A percentile compares a stretch with the other conserved stretches of the same genome.
phyloP scores from a whole-genome alignment of 75 land plant species.

The Cupressus sempervirens region DNA sequence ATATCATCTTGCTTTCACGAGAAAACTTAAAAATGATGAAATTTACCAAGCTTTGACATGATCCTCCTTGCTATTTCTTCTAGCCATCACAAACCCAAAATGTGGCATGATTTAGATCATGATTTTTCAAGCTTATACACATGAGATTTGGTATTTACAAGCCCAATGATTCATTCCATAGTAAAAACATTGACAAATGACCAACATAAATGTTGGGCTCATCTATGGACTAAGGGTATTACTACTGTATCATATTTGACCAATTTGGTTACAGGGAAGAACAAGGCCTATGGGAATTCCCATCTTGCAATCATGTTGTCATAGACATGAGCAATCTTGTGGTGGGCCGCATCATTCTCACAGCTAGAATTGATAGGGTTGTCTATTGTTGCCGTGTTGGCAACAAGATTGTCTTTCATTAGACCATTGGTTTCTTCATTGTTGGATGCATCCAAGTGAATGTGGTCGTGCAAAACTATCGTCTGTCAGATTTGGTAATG shows the following conservation, averaged over 20 bases:
- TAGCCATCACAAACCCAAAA: constrained; percentile 1
- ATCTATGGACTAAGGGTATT: constrained; percentile 4
- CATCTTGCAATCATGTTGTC: constrained; percentile 3
- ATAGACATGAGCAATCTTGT: not conserved
- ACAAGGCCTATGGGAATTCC: constrained; percentile 10
- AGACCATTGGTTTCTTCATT: constrained; percentile 7
- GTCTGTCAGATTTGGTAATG: too few relatives aligned
- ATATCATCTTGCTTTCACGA: not conserved
- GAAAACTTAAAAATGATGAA: not conserved
- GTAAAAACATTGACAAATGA: constrained; percentile 9
- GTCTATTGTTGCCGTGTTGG: not conserved
- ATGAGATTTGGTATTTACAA: not conserved
- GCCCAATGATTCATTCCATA: not conserved
- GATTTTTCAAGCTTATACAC: not conserved
- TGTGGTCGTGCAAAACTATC: constrained; percentile 6
- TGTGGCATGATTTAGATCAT: not conserved
- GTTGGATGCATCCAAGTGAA: constrained; percentile 7
- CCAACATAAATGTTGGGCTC: constrained; percentile 10
- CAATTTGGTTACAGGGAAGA: not conserved
- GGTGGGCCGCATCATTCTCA: not conserved
- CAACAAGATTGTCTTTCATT: not conserved
- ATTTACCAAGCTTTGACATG: not conserved
- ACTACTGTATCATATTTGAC: not conserved
- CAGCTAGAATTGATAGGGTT: constrained; percentile 1
- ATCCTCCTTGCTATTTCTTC: not conserved